These are phyloP conservation scores for Kodamaea arcana DNA, from an alignment of 1,139 yeast genomes.

Conservation along the genomic window DNA sequence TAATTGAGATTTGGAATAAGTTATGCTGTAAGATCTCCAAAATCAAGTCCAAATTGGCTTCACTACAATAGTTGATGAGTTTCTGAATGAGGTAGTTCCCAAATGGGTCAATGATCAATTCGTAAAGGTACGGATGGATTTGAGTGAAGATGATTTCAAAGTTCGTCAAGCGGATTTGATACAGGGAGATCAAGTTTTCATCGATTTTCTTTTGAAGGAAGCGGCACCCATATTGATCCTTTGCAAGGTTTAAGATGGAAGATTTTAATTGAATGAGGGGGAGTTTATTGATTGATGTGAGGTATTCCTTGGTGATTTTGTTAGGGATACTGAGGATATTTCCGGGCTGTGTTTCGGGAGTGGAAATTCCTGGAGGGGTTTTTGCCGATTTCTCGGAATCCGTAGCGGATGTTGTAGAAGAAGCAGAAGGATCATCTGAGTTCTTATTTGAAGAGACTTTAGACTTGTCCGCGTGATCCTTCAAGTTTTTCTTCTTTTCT, in stretches of 20 bases:
- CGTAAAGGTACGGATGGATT: slow-evolving; percentile 37
- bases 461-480: not conserved
- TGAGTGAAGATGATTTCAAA: slow-evolving; percentile 41
- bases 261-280: slow-evolving; percentile 33
- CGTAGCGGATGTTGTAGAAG: not conserved
- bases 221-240: slow-evolving; percentile 48
- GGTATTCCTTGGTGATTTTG: slow-evolving; percentile 42
- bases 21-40: slow-evolving; percentile 38
- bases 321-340: not conserved
- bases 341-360: not conserved
- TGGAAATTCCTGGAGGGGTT: not conserved
- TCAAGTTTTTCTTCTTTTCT: not conserved
- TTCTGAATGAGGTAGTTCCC: slow-evolving; percentile 27
- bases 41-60: slow-evolving; percentile 33
- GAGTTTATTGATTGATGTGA: slow-evolving; percentile 32
- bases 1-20: slow-evolving; percentile 44
- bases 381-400: not conserved
- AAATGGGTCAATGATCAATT: slow-evolving; percentile 40
- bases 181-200: slow-evolving; percentile 31
- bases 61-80: slow-evolving; percentile 32
- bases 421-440: not conserved
- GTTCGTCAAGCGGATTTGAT: slow-evolving; percentile 30
- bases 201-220: slow-evolving; percentile 46
- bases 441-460: not conserved
- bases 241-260: slow-evolving; percentile 36